Percentiles rank a stretch among this genome's conserved stretches.
phyloP scores from a whole-genome alignment of 1,284 basidiomycete species.

The Neonothopanus nambi region DNA sequence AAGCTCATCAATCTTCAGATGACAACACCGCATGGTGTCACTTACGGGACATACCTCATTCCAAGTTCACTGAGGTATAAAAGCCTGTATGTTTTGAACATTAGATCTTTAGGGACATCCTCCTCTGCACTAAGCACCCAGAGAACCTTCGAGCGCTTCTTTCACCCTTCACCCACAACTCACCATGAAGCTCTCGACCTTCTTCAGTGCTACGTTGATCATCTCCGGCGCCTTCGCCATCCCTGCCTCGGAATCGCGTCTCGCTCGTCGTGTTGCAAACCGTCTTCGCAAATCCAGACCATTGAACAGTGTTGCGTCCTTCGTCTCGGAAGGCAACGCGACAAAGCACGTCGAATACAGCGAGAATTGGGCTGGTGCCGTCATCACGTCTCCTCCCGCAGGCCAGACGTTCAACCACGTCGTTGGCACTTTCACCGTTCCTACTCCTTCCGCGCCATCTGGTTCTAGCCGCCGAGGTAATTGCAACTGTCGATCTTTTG shows the following conservation, averaged over 20 bases:
- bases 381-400: constrained; percentile 20
- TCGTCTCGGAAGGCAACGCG: constrained; percentile 3
- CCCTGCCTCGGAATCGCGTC: constrained; percentile 2
- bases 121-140: too few relatives aligned
- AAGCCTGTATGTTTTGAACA: too few relatives aligned
- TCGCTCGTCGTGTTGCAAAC: constrained; percentile 5
- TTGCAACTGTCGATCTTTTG: not conserved
- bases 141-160: too few relatives aligned
- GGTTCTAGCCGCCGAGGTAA: constrained; percentile 4
- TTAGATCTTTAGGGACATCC: too few relatives aligned
- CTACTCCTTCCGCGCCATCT: constrained; percentile 14
- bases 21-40: too few relatives aligned
- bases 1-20: too few relatives aligned
- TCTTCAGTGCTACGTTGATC: not conserved
- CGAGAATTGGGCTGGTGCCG: constrained; percentile 25
- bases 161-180: constrained; percentile 5
- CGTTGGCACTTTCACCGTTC: constrained; percentile 21
- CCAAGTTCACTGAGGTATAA: too few relatives aligned
- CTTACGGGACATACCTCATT: too few relatives aligned
- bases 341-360: constrained; percentile 19
- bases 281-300: constrained; percentile 1
- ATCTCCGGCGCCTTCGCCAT: not conserved
- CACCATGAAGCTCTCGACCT: constrained; percentile 6
- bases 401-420: constrained; percentile 18
- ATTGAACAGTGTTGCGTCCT: not conserved